A percentile compares a stretch with the other conserved stretches of the same genome.
These are phyloP conservation scores for Capsella bursapastoris DNA, from an alignment of 345 rosid genomes.

Conservation along the genomic window DNA sequence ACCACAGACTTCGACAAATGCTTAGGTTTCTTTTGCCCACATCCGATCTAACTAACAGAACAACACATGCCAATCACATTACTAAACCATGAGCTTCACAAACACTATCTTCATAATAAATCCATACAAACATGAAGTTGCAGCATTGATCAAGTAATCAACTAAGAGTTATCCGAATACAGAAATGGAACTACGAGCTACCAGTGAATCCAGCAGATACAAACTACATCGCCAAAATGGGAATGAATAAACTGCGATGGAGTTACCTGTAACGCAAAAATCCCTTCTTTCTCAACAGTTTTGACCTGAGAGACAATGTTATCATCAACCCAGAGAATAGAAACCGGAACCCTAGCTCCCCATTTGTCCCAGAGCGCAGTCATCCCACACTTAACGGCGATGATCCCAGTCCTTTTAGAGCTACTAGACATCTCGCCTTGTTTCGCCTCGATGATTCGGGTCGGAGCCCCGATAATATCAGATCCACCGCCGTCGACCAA, in stretches of 20 bases:
- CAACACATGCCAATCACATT: slow-evolving; percentile 40
- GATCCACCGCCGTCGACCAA: slow-evolving; percentile 48
- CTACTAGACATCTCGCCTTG: slow-evolving; percentile 61
- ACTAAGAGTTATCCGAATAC: background rate
- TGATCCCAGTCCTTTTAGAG: slow-evolving; percentile 81
- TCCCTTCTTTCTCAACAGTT: slow-evolving; percentile 87
- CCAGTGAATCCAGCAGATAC: slow-evolving; percentile 17
- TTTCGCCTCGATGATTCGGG: slow-evolving; percentile 63
- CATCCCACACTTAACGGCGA: slow-evolving; percentile 94
- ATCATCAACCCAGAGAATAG: slow-evolving; percentile 86
- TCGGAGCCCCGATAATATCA: slow-evolving; percentile 29
- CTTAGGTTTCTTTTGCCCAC: slow-evolving; percentile 92
- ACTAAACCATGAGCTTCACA: slow-evolving; percentile 36
- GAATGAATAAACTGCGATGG: slow-evolving; percentile 20
- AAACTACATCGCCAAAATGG: slow-evolving; percentile 3
- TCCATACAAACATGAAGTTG: background rate
- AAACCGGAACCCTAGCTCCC: slow-evolving; percentile 85
- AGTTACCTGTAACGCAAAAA: slow-evolving; percentile 79
- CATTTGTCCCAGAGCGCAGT: slow-evolving; percentile 94
- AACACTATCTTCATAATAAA: background rate
- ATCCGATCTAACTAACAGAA: slow-evolving; percentile 80
- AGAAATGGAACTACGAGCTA: slow-evolving; percentile 15
- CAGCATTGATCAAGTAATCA: slow-evolving; percentile 2
- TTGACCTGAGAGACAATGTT: slow-evolving; percentile 95
- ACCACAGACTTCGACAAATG: slow-evolving; percentile 92